Conservation (phyloP, 176 grass and related monocot genomes). For the Zoysia pacifica region DNA sequence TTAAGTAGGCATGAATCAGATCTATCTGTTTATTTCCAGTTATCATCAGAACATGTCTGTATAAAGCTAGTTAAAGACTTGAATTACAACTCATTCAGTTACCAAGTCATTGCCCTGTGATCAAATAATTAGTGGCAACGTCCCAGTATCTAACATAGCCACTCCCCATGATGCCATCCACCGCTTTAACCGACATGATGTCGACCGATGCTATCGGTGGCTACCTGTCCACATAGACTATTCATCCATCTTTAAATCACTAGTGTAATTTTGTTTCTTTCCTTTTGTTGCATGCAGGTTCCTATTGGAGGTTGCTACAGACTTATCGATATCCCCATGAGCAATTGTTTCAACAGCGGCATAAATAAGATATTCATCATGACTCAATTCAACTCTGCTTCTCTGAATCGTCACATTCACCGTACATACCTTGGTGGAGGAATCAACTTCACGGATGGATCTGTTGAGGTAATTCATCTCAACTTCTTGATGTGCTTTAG, state of each 20-base stretch:
- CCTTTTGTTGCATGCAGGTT: constrained; percentile 56
- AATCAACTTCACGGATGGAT: constrained; percentile 63
- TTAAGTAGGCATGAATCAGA: neutral
- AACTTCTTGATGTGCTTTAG: constrained; percentile 20
- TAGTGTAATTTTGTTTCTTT: constrained; percentile 19
- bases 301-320: constrained; percentile 81
- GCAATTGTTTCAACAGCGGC: constrained; percentile 83
- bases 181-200: constrained; percentile 44
- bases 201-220: constrained; percentile 32
- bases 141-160: constrained; percentile 11
- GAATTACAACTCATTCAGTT: constrained; percentile 30
- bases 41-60: constrained; percentile 10
- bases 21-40: neutral
- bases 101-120: neutral
- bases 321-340: constrained; percentile 83
- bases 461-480: constrained; percentile 64
- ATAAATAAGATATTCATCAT: constrained; percentile 88
- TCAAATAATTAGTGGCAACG: constrained; percentile 23
- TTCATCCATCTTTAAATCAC: constrained; percentile 12
- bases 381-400: constrained; percentile 82
- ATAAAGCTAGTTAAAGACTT: constrained; percentile 17
- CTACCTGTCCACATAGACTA: constrained; percentile 3
- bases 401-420: constrained; percentile 73
- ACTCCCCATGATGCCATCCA: constrained; percentile 12
- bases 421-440: constrained; percentile 64